Conservation (phyloP, 352 stramenopile genomes). For the Pythium plurisporium region DNA sequence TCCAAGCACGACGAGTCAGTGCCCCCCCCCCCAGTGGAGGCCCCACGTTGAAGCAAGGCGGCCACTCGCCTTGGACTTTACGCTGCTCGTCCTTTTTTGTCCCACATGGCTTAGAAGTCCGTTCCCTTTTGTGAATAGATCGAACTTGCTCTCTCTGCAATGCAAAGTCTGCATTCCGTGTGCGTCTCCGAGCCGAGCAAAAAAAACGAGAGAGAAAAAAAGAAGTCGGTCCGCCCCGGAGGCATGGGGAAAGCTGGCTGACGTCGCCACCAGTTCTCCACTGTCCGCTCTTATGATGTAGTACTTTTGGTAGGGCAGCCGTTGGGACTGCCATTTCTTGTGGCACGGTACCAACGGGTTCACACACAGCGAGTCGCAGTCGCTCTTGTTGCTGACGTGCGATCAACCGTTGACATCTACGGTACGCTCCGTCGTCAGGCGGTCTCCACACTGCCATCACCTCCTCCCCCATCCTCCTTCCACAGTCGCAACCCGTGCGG, state of each 20-base stretch:
- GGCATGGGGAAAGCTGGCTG: no score
- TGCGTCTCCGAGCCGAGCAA: no score
- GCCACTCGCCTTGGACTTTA: conserved; percentile 10
- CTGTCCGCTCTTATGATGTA: no score
- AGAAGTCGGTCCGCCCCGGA: no score
- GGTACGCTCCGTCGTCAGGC: not conserved
- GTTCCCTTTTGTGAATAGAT: not conserved
- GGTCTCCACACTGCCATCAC: not conserved
- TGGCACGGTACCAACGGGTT: not conserved
- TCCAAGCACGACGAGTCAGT: not conserved
- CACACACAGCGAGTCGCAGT: not conserved
- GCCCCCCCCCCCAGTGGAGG: no score
- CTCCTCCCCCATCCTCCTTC: not conserved
- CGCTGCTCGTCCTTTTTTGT: not conserved
- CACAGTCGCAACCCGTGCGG: no score
- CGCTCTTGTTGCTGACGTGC: not conserved
- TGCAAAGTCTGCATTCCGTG: no score
- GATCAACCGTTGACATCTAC: conserved; percentile 4
- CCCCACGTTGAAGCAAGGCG: conserved; percentile 5
- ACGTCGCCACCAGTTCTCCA: no score
- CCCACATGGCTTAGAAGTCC: conserved; percentile 13
- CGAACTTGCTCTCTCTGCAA: not conserved
- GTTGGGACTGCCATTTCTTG: not conserved
- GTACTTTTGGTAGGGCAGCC: no score
- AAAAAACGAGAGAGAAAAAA: no score